Conservation (phyloP, 257 asterid species). For the Solanum sitiens region DNA sequence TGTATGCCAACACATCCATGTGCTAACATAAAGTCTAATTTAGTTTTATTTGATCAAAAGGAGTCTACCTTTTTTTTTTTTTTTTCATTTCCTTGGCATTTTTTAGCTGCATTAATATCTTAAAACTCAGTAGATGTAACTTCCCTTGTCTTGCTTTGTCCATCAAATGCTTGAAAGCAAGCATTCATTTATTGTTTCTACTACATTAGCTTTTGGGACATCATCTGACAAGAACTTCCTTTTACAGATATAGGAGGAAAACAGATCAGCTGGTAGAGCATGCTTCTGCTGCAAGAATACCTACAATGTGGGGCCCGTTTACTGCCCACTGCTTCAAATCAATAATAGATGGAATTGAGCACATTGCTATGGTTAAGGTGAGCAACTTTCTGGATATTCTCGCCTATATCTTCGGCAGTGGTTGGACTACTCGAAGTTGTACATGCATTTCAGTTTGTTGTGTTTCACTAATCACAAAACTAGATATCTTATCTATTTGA, state of each 20-base stretch:
- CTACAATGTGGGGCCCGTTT: slow-evolving; percentile 96
- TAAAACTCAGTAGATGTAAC: not conserved
- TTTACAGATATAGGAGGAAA: slow-evolving; percentile 83
- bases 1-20: not conserved
- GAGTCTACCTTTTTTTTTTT: not conserved
- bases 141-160: not conserved
- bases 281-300: slow-evolving; percentile 86
- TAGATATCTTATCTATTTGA: not conserved
- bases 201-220: not conserved
- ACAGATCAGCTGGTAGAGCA: slow-evolving; percentile 78
- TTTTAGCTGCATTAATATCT: not conserved
- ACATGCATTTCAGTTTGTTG: not conserved
- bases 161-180: not conserved
- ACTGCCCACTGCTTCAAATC: slow-evolving; percentile 79
- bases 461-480: not conserved
- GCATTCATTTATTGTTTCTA: not conserved
- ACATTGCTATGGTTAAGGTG: slow-evolving; percentile 97
- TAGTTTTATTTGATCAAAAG: not conserved
- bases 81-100: not conserved
- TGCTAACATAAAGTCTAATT: not conserved
- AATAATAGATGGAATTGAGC: slow-evolving; percentile 87
- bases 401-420: not conserved
- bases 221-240: slow-evolving; percentile 5
- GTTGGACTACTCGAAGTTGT: not conserved
- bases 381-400: slow-evolving; percentile 7